Conservation (phyloP, 2,329 filamentous ascomycete species). For the Xylaria sp. region DNA sequence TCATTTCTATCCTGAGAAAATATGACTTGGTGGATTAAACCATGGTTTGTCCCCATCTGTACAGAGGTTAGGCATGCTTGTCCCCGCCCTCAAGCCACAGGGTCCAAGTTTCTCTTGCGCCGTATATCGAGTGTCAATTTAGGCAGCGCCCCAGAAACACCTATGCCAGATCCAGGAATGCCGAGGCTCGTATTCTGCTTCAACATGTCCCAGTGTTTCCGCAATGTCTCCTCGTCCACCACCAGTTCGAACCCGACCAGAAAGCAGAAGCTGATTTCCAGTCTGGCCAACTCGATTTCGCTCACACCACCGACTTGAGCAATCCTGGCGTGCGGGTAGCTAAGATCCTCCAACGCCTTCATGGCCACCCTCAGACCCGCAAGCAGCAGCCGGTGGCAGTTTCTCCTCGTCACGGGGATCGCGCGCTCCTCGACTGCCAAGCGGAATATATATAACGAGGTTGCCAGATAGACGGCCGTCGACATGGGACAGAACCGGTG, state of each 20-base stretch:
- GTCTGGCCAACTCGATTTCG: conserved; percentile 79
- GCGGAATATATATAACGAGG: conserved; percentile 86
- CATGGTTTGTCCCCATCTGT: background rate
- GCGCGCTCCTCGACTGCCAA: conserved; percentile 80
- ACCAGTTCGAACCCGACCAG: conserved; percentile 84
- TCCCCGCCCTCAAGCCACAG: background rate
- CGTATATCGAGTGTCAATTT: conserved; percentile 38
- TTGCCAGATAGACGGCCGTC: conserved; percentile 90
- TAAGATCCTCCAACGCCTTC: conserved; percentile 94
- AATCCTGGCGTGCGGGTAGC: conserved; percentile 84
- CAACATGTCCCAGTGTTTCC: conserved; percentile 74
- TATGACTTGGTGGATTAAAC: background rate
- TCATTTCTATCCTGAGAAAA: background rate
- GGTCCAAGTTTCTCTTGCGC: conserved; percentile 32
- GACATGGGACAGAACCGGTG: conserved; percentile 94
- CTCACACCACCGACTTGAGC: conserved; percentile 90
- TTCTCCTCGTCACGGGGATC: conserved; percentile 83
- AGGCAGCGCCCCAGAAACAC: conserved; percentile 28
- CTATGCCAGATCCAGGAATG: conserved; percentile 3
- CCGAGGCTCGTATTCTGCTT: conserved; percentile 36
- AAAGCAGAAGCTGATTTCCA: conserved; percentile 92
- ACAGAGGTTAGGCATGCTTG: background rate
- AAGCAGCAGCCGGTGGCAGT: conserved; percentile 86
- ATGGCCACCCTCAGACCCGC: conserved; percentile 87
- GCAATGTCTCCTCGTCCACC: conserved; percentile 68